Evolutionary conservation across 805 yeast genomes (phyloP).

Genomic region (Ogataea trehaloabstinens): DNA sequence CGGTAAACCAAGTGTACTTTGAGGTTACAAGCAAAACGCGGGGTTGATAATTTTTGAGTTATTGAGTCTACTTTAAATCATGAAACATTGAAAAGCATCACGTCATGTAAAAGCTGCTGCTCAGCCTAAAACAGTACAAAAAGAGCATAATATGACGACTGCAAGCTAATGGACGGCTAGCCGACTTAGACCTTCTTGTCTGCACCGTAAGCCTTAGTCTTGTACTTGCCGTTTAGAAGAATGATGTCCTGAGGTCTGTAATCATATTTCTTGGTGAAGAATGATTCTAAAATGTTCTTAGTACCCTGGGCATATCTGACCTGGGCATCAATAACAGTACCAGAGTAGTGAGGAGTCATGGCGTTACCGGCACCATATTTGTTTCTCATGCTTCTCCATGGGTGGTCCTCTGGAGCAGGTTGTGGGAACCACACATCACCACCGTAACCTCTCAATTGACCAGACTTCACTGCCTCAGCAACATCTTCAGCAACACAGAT

Average conservation of each 20-base stretch:
- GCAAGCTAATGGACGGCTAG: too few species aligned
- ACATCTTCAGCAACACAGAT: constrained; percentile 71
- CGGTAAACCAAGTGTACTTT: too few species aligned
- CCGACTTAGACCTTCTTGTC: constrained; percentile 36
- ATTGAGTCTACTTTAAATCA: too few species aligned
- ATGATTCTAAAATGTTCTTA: constrained; percentile 59
- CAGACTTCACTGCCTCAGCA: constrained; percentile 67
- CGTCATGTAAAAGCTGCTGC: too few species aligned
- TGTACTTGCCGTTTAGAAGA: constrained; percentile 68
- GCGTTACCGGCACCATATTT: constrained; percentile 74
- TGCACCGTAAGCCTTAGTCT: constrained; percentile 69
- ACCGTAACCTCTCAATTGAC: constrained; percentile 75
- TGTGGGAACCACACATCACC: constrained; percentile 88
- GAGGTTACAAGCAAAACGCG: too few species aligned
- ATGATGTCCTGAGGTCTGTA: constrained; percentile 77
- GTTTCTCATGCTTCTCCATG: constrained; percentile 72
- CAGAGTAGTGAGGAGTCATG: constrained; percentile 81
- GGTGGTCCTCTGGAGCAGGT: constrained; percentile 75
- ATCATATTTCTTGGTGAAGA: constrained; percentile 59
- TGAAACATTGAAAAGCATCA: too few species aligned
- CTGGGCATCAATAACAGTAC: constrained; percentile 81
- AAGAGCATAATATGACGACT: too few species aligned
- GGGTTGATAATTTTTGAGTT: too few species aligned
- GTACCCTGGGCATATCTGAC: constrained; percentile 69
- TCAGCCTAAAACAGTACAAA: too few species aligned